A percentile compares a stretch with the other conserved stretches of the same genome.
These are phyloP conservation scores for Crucihimalaya himalaica DNA, from an alignment of 345 rosid species.

Conservation along the genomic window DNA sequence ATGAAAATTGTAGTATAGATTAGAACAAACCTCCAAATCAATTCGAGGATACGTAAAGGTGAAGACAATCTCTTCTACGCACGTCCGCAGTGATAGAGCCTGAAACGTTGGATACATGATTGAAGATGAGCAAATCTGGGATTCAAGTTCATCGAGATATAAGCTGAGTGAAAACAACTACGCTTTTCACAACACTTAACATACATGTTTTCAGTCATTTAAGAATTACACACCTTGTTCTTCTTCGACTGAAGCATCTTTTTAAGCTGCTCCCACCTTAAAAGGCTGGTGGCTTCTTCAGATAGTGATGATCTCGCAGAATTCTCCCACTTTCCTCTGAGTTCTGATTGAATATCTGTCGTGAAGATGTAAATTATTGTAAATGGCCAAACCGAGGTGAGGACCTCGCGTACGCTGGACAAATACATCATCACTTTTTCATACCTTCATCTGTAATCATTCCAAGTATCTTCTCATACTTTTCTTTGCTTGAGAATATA, in stretches of 20 bases:
- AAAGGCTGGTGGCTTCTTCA: constrained; percentile 66
- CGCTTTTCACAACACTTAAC: constrained; percentile 6
- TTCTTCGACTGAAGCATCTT: constrained; percentile 65
- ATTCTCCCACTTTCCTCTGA: constrained; percentile 83
- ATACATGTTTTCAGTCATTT: neutral
- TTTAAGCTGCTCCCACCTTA: constrained; percentile 87
- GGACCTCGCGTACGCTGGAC: neutral
- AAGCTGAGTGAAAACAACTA: neutral
- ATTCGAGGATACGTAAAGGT: constrained; percentile 85
- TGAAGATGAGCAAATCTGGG: neutral
- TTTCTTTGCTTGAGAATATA: constrained; percentile 68
- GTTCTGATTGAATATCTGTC: constrained; percentile 75
- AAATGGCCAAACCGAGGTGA: constrained; percentile 19
- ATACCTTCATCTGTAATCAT: constrained; percentile 89
- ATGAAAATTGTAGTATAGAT: neutral
- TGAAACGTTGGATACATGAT: constrained; percentile 39
- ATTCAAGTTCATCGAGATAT: constrained; percentile 13
- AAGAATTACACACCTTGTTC: constrained; percentile 54
- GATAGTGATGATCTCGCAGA: constrained; percentile 53
- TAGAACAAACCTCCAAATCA: constrained; percentile 79
- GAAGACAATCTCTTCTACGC: constrained; percentile 87
- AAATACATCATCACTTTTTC: constrained; percentile 9
- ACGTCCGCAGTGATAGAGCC: constrained; percentile 69
- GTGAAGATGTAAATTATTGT: constrained; percentile 18
- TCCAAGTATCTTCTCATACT: constrained; percentile 78